Evolutionary conservation across 2,329 filamentous ascomycete species (phyloP).

Genomic region (Colletotrichum higginsianum): DNA sequence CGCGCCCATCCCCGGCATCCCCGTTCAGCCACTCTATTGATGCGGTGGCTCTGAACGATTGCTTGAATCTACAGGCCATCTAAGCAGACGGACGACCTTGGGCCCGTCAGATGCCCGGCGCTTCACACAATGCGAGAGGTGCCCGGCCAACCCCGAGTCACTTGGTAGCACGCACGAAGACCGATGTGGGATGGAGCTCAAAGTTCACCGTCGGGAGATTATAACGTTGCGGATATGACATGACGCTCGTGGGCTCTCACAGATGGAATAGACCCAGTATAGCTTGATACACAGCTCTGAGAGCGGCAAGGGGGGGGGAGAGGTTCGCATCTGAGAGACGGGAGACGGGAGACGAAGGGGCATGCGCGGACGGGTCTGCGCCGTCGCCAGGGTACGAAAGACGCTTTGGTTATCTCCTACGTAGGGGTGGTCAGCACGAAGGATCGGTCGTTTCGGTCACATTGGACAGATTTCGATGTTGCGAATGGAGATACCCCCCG

Average conservation of each 20-base stretch:
- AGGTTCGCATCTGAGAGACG: not conserved
- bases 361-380: not conserved
- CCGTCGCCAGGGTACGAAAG: not conserved
- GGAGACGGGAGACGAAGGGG: not conserved
- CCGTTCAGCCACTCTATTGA: not conserved
- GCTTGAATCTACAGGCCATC: not conserved
- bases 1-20: no score
- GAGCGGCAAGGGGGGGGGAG: not conserved
- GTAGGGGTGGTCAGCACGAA: not conserved
- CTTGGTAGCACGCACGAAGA: not conserved
- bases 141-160: not conserved
- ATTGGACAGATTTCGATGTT: not conserved
- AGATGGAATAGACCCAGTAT: not conserved
- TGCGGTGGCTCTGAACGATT: not conserved
- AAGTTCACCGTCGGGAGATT: not conserved
- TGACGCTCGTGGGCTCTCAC: not conserved
- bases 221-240: not conserved
- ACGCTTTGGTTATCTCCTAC: not conserved
- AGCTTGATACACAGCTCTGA: not conserved
- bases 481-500: no score
- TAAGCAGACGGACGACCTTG: not conserved
- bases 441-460: not conserved
- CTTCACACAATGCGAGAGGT: not conserved
- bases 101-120: not conserved
- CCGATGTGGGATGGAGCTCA: not conserved